Conservation (phyloP, 2,329 filamentous ascomycete genomes). For the Trichoderma sp. region DNA sequence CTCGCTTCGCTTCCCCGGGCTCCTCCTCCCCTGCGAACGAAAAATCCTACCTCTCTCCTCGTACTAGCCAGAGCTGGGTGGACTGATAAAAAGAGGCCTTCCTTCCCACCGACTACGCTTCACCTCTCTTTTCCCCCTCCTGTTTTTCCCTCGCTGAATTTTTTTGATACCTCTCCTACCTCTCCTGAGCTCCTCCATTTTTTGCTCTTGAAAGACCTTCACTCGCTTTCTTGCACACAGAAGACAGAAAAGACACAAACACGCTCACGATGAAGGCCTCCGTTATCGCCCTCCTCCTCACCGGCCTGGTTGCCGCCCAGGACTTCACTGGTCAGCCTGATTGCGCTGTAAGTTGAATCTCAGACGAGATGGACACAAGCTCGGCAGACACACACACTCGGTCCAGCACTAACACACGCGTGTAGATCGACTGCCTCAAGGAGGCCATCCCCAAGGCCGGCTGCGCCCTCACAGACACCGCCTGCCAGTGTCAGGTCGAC, state of each 20-base stretch:
- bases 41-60: too few relatives aligned
- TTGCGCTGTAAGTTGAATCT: constrained; percentile 40
- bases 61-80: neutral
- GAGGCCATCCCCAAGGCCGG: constrained; percentile 36
- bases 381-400: neutral
- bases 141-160: neutral
- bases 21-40: neutral
- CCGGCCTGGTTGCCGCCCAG: constrained; percentile 40
- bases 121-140: neutral
- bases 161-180: constrained; percentile 1
- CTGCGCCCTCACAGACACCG: constrained; percentile 37
- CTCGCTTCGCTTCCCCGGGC: neutral
- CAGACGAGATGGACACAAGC: neutral
- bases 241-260: neutral
- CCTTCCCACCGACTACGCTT: neutral
- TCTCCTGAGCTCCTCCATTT: neutral
- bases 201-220: neutral
- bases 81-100: constrained; percentile 17
- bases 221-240: neutral
- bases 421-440: constrained; percentile 36
- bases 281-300: constrained; percentile 34
- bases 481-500: constrained; percentile 40
- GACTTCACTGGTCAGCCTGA: constrained; percentile 35
- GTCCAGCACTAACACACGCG: neutral
- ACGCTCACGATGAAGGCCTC: constrained; percentile 42